phyloP scores from a whole-genome alignment of 140 eudicot species.

The Bidens hawaiensis region DNA sequence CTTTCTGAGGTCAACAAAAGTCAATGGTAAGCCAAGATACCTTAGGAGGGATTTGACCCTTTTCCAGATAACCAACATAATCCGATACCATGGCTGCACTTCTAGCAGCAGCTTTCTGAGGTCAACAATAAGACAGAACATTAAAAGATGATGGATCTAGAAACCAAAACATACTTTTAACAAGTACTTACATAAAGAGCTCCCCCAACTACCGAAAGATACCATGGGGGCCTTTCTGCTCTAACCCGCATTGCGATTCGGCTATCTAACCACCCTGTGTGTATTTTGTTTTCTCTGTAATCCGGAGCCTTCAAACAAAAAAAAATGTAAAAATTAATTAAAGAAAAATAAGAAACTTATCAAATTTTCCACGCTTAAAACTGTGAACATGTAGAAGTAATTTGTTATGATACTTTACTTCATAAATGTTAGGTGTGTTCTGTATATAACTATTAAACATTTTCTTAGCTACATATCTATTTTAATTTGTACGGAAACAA shows the following conservation, averaged over 20 bases:
- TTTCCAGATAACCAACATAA: conserved; percentile 92
- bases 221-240: conserved; percentile 99
- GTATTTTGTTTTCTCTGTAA: conserved; percentile 94
- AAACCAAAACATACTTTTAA: neutral
- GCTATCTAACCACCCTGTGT: conserved; percentile 97
- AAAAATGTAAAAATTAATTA: neutral
- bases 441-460: too few relatives aligned
- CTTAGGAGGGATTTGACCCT: conserved; percentile 98
- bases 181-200: conserved; percentile 71
- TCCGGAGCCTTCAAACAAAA: conserved; percentile 57
- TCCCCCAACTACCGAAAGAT: conserved; percentile 96
- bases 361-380: neutral
- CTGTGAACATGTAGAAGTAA: neutral
- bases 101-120: conserved; percentile 92
- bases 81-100: conserved; percentile 96
- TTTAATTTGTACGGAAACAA: neutral
- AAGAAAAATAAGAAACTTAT: neutral
- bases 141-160: neutral
- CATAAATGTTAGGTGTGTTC: neutral
- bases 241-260: conserved; percentile 97
- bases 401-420: neutral
- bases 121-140: conserved; percentile 10
- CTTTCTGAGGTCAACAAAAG: neutral
- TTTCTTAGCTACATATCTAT: neutral
- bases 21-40: conserved; percentile 19